A percentile compares a stretch with the other conserved stretches of the same genome.
These are phyloP conservation scores for Sechiopsis laciniata DNA, from an alignment of 306 rosid species.

Conservation along the genomic window DNA sequence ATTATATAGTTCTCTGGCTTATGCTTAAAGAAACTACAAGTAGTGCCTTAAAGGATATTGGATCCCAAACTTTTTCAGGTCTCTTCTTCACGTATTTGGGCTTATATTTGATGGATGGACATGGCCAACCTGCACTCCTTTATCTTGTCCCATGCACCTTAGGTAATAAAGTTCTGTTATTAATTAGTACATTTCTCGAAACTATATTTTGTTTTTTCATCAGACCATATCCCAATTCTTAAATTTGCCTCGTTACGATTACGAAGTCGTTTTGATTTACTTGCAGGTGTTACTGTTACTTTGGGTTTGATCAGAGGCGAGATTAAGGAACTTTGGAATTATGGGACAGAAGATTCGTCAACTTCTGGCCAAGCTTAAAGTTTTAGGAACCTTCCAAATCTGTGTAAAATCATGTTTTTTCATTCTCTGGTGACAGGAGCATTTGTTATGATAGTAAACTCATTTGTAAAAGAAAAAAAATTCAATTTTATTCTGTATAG, in stretches of 20 bases:
- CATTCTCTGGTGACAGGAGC: neutral
- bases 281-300: conserved; percentile 49
- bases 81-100: conserved; percentile 65
- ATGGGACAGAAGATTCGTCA: conserved; percentile 25
- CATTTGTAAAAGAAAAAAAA: no score
- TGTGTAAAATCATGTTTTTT: no score
- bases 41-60: no score
- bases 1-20: neutral
- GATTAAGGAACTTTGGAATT: conserved; percentile 56
- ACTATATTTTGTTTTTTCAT: conserved; percentile 54
- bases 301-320: conserved; percentile 70
- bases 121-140: conserved; percentile 96
- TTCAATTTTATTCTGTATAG: no score
- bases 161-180: conserved; percentile 42
- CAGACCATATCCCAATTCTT: neutral
- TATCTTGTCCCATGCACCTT: conserved; percentile 96
- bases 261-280: conserved; percentile 13
- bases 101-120: conserved; percentile 73
- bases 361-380: conserved; percentile 26
- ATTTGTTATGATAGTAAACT: neutral
- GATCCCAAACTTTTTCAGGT: conserved; percentile 34
- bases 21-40: no score
- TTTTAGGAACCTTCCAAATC: no score
- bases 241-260: neutral
- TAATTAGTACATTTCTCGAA: no score